phyloP scores from a whole-genome alignment of 1,139 yeast species.

The Candida sojae region DNA sequence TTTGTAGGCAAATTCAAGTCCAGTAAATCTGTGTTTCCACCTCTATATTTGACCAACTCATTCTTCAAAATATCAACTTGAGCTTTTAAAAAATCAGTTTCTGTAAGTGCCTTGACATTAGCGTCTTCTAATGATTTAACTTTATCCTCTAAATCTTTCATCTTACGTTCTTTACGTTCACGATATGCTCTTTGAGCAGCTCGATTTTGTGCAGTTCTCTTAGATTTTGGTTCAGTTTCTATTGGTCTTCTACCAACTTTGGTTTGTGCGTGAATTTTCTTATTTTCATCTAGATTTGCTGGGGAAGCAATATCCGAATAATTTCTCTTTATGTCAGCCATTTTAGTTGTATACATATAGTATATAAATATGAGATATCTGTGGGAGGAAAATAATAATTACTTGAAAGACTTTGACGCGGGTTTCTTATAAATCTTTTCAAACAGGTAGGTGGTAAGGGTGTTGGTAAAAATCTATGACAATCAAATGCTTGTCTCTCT shows the following conservation, averaged over 20 bases:
- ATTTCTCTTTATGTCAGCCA: constrained; percentile 41
- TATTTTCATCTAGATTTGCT: constrained; percentile 30
- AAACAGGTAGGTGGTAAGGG: too few relatives aligned
- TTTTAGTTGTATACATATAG: constrained; percentile 6
- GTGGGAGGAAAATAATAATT: too few relatives aligned
- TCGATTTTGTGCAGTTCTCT: constrained; percentile 94
- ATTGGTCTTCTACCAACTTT: constrained; percentile 69
- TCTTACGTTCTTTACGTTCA: constrained; percentile 85
- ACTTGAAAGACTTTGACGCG: too few relatives aligned
- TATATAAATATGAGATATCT: too few relatives aligned
- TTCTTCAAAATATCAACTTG: constrained; percentile 75
- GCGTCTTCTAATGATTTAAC: constrained; percentile 72
- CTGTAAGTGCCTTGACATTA: constrained; percentile 62
- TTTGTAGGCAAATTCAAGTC: constrained; percentile 36
- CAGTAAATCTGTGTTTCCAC: constrained; percentile 45
- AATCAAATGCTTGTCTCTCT: too few relatives aligned
- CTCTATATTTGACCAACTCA: constrained; percentile 69
- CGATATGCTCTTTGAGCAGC: constrained; percentile 98
- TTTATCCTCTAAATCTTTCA: constrained; percentile 83
- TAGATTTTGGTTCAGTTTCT: constrained; percentile 77
- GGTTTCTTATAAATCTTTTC: too few relatives aligned
- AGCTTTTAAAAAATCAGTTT: constrained; percentile 69
- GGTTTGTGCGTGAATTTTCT: constrained; percentile 32
- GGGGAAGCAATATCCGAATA: constrained; percentile 28
- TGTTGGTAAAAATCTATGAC: too few relatives aligned